These are phyloP conservation scores for Colletotrichum tropicicola DNA, from an alignment of 2,329 filamentous ascomycete species.

Conservation along the genomic window DNA sequence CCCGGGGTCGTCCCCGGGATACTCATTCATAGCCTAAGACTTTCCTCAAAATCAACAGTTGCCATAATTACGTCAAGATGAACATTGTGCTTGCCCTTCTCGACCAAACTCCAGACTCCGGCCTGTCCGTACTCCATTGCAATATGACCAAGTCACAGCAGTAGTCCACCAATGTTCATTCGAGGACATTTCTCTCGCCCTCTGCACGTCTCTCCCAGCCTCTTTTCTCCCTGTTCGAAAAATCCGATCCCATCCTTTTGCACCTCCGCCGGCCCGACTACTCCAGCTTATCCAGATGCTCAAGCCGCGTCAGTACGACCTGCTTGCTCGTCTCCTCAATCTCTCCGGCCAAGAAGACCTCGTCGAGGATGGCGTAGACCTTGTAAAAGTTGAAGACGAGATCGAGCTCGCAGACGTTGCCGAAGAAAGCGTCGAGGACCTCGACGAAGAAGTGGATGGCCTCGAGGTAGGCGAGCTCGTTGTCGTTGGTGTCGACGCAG, in stretches of 20 bases:
- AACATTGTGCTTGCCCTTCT: conserved; percentile 1
- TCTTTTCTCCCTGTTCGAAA: background rate
- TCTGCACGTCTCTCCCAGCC: background rate
- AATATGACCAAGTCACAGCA: background rate
- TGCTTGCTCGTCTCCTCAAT: conserved; percentile 99
- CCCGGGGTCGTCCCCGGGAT: background rate
- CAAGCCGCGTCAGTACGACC: conserved; percentile 91
- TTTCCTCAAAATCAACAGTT: conserved; percentile 16
- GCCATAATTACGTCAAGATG: background rate
- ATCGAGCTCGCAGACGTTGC: conserved; percentile 98
- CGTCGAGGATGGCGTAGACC: conserved; percentile 97
- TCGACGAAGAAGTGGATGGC: conserved; percentile 99
- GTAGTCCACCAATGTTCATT: background rate
- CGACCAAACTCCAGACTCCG: conserved; percentile 26
- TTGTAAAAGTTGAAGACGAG: conserved; percentile 85
- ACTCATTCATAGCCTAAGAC: background rate
- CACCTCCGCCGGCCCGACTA: conserved; percentile 47
- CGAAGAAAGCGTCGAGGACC: conserved; percentile 97
- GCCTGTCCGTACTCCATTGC: conserved; percentile 12
- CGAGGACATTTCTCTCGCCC: background rate
- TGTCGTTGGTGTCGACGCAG: conserved; percentile 98
- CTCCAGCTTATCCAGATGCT: conserved; percentile 96
- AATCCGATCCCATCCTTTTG: background rate
- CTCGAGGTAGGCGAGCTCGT: conserved; percentile 95
- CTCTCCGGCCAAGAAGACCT: conserved; percentile 97